These are phyloP conservation scores for Cytospora schulzeri DNA, from an alignment of 2,329 filamentous ascomycete species.

Conservation along the genomic window DNA sequence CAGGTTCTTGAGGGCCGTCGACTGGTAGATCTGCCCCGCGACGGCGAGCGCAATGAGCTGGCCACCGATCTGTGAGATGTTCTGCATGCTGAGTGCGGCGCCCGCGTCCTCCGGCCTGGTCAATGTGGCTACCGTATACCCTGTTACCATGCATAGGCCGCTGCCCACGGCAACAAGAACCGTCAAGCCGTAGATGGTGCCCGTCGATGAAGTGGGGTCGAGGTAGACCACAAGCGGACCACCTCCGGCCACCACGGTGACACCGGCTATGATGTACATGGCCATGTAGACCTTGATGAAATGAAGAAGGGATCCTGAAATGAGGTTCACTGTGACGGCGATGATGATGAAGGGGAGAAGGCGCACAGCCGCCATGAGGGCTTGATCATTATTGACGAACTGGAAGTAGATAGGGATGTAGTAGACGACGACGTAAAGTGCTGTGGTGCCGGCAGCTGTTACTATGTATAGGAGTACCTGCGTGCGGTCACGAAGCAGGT, in stretches of 20 bases:
- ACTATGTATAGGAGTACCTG: constrained; percentile 46
- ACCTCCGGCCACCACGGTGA: constrained; percentile 28
- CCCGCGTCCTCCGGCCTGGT: constrained; percentile 29
- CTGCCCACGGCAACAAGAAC: constrained; percentile 30
- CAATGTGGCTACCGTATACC: constrained; percentile 35
- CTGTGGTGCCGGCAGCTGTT: constrained; percentile 37
- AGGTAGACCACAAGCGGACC: constrained; percentile 29
- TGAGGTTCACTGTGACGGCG: constrained; percentile 14
- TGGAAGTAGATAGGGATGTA: constrained; percentile 57
- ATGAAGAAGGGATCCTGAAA: constrained; percentile 35
- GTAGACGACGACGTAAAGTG: constrained; percentile 45
- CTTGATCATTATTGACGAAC: constrained; percentile 45
- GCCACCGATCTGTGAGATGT: constrained; percentile 34
- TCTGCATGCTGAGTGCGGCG: constrained; percentile 34
- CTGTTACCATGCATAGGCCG: constrained; percentile 21
- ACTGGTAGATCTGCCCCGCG: constrained; percentile 40
- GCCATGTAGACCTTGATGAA: constrained; percentile 29
- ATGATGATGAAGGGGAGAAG: constrained; percentile 43
- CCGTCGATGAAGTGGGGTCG: constrained; percentile 23
- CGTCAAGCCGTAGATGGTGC: constrained; percentile 32
- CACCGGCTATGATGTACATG: constrained; percentile 29
- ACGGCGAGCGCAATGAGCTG: constrained; percentile 34
- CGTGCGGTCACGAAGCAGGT: constrained; percentile 42
- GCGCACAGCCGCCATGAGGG: constrained; percentile 43
- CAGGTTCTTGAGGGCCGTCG: constrained; percentile 30